Percentiles rank a stretch among this genome's conserved stretches.
Conservation (phyloP, 2,329 filamentous ascomycete genomes). For the Colletotrichum tanaceti region DNA sequence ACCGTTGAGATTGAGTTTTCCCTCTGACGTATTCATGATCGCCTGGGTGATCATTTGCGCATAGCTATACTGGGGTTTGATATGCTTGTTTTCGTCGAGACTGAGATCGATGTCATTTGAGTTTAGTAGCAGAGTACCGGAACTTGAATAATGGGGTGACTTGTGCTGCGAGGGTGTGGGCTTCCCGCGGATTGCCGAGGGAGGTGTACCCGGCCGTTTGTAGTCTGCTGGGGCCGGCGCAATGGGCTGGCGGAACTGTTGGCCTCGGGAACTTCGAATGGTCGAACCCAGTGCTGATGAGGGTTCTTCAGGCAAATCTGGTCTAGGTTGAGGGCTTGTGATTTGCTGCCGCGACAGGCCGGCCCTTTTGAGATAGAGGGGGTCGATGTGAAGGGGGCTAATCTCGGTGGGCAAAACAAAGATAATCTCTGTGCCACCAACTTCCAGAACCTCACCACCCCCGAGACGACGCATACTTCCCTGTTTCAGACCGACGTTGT, state of each 20-base stretch:
- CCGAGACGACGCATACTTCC: constrained; percentile 74
- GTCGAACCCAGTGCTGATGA: constrained; percentile 38
- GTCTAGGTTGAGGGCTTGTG: constrained; percentile 35
- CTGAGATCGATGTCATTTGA: constrained; percentile 78
- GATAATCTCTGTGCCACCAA: constrained; percentile 96
- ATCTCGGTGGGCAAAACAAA: constrained; percentile 89
- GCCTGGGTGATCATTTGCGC: constrained; percentile 97
- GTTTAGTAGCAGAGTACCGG: constrained; percentile 59
- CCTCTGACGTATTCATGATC: constrained; percentile 85
- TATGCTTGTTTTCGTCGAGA: constrained; percentile 84
- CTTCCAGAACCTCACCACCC: constrained; percentile 91
- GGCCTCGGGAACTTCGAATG: constrained; percentile 38
- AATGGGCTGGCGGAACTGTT: constrained; percentile 57
- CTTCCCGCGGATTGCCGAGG: constrained; percentile 56
- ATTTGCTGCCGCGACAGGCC: constrained; percentile 55
- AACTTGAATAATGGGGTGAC: constrained; percentile 53
- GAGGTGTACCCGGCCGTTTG: constrained; percentile 70
- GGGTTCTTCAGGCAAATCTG: constrained; percentile 37
- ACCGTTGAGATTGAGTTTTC: constrained; percentile 89
- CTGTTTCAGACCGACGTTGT: constrained; percentile 77
- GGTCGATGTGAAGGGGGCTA: constrained; percentile 73
- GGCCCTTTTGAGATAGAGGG: constrained; percentile 76
- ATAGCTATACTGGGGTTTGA: constrained; percentile 97
- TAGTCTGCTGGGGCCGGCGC: constrained; percentile 71
- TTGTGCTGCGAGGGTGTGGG: constrained; percentile 48